These are phyloP conservation scores for Phialemoniopsis sp. DNA, from an alignment of 2,329 filamentous ascomycete species.

Conservation along the genomic window DNA sequence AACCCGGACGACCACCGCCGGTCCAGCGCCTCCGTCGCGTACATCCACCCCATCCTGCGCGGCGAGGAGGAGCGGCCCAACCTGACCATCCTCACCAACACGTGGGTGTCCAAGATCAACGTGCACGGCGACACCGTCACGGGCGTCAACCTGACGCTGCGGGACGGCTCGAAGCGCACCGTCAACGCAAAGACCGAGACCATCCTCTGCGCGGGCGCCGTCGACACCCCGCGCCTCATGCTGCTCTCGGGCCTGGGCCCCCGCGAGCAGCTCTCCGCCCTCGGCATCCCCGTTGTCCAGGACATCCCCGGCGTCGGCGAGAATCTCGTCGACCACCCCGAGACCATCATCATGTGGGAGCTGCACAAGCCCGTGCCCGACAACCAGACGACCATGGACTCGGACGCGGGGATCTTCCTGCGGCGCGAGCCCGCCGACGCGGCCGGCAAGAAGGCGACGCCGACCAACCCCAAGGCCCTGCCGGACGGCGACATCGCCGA, in stretches of 20 bases:
- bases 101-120: constrained; percentile 81
- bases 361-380: constrained; percentile 70
- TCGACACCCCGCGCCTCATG: constrained; percentile 72
- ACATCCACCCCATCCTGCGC: constrained; percentile 85
- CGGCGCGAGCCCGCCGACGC: constrained; percentile 61
- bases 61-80: constrained; percentile 81
- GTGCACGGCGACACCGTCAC: constrained; percentile 65
- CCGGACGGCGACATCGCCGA: constrained; percentile 74
- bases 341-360: constrained; percentile 66
- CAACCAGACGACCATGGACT: constrained; percentile 81
- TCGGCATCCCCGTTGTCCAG: constrained; percentile 51
- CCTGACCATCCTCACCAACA: constrained; percentile 80
- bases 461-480: constrained; percentile 43
- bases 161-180: constrained; percentile 46
- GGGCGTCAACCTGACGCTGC: constrained; percentile 64
- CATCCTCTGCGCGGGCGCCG: constrained; percentile 73
- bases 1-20: constrained; percentile 84
- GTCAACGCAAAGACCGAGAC: constrained; percentile 70
- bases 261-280: constrained; percentile 44
- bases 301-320: constrained; percentile 57
- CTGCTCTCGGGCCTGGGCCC: constrained; percentile 55
- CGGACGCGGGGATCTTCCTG: constrained; percentile 83
- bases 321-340: constrained; percentile 58
- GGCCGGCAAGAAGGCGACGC: constrained; percentile 46
- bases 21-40: constrained; percentile 84